phyloP scores from a whole-genome alignment of 768 basidiomycete genomes.

The Kwoniella mangroviensis region DNA sequence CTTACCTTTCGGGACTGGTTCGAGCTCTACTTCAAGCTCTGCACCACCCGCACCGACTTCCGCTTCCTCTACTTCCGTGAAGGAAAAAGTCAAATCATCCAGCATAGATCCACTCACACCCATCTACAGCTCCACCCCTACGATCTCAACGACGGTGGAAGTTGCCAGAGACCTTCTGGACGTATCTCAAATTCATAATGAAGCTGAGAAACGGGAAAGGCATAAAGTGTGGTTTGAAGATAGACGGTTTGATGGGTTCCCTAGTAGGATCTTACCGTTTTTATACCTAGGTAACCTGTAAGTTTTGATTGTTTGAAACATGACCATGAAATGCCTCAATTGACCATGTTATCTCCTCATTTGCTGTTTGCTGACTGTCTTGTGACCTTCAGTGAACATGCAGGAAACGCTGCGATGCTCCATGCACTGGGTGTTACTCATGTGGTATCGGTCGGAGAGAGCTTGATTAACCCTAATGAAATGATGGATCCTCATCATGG shows the following conservation, averaged over 20 bases:
- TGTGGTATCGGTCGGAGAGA: conserved; percentile 95
- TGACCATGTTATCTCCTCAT: too few relatives aligned
- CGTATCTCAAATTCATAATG: conserved; percentile 28
- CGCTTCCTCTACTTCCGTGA: neutral
- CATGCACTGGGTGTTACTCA: conserved; percentile 95
- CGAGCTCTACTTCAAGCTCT: neutral
- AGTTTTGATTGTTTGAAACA: conserved; percentile 57
- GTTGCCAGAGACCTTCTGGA: conserved; percentile 31
- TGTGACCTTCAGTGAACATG: conserved; percentile 72
- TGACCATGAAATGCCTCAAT: too few relatives aligned
- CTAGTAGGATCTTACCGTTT: conserved; percentile 87
- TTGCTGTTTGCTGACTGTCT: conserved; percentile 10
- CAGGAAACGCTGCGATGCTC: conserved; percentile 92
- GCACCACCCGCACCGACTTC: neutral
- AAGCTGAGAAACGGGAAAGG: conserved; percentile 21
- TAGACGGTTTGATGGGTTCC: conserved; percentile 91
- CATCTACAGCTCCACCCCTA: neutral
- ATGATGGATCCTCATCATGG: conserved; percentile 56
- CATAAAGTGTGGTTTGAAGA: conserved; percentile 91
- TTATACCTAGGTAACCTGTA: conserved; percentile 93
- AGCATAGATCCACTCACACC: too few relatives aligned
- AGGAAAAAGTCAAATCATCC: neutral
- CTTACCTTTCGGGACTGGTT: conserved; percentile 17
- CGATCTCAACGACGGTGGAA: conserved; percentile 24
- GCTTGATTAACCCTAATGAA: conserved; percentile 64